Conservation (phyloP, 208 protist species). For the Leishmania aethiopica region DNA sequence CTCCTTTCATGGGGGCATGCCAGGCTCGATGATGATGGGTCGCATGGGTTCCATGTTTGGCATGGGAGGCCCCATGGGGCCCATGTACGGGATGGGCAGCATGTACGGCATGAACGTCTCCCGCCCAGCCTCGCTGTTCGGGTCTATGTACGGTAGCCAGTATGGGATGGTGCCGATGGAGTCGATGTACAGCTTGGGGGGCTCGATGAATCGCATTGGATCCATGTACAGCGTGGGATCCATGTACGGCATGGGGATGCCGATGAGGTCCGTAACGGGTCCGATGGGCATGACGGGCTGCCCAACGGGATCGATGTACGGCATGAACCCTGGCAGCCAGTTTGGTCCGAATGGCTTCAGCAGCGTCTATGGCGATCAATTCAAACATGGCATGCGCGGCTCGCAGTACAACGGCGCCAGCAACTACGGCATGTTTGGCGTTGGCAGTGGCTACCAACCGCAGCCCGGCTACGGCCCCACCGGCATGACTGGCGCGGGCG, state of each 20-base stretch:
- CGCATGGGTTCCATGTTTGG: constrained; percentile 25
- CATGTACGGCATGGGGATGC: constrained; percentile 43
- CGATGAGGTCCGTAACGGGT: constrained; percentile 18
- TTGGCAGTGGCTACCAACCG: constrained; percentile 3
- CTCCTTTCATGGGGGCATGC: constrained; percentile 20
- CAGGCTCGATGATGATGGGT: constrained; percentile 14
- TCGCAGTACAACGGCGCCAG: constrained; percentile 24
- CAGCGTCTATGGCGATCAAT: constrained; percentile 31
- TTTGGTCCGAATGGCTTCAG: constrained; percentile 26
- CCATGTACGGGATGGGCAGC: constrained; percentile 29
- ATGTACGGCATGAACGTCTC: constrained; percentile 26
- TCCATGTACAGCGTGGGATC: constrained; percentile 41
- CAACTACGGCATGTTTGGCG: constrained; percentile 25
- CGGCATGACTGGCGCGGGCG: constrained; percentile 30
- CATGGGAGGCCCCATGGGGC: constrained; percentile 11
- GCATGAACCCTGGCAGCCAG: constrained; percentile 6
- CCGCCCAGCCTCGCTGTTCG: constrained; percentile 18
- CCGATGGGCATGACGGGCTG: constrained; percentile 30
- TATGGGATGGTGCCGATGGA: constrained; percentile 27
- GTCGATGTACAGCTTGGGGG: constrained; percentile 21
- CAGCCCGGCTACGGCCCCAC: constrained; percentile 19
- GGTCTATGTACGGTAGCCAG: constrained; percentile 24
- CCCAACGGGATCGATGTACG: constrained; percentile 42
- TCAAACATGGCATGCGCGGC: constrained; percentile 9
- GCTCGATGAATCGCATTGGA: constrained; percentile 29